Evolutionary conservation across 2,329 filamentous ascomycete genomes (phyloP).

Genomic region (Diaporthe velutina): DNA sequence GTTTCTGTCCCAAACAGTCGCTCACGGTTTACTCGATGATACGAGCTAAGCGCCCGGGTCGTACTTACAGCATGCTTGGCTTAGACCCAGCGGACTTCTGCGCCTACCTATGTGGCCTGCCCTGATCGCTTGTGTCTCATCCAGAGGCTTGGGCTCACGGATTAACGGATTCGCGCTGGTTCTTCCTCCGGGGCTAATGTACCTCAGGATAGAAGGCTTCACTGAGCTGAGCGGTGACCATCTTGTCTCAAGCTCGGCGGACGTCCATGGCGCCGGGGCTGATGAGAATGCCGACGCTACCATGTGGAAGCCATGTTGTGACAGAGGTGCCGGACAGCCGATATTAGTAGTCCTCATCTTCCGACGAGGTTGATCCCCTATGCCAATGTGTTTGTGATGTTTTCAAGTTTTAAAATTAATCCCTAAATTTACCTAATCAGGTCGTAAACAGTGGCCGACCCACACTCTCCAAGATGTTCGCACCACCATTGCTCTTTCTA

Average conservation of each 20-base stretch:
- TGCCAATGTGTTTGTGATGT: neutral
- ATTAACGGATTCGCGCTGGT: neutral
- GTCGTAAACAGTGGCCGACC: neutral
- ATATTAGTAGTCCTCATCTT: constrained; percentile 10
- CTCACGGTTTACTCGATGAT: neutral
- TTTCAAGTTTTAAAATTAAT: neutral
- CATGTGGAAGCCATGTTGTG: neutral
- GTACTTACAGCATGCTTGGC: neutral
- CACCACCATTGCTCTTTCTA: neutral
- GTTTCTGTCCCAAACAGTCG: neutral
- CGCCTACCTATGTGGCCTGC: neutral
- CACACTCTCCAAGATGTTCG: neutral
- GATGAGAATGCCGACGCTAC: neutral
- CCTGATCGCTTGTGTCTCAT: neutral
- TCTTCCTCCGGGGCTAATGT: neutral
- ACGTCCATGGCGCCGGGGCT: constrained; percentile 6
- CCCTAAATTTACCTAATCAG: neutral
- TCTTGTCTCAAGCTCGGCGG: constrained; percentile 12
- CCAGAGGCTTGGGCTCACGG: neutral
- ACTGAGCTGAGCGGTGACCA: neutral
- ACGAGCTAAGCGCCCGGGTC: neutral
- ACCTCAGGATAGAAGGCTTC: neutral
- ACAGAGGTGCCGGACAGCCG: neutral
- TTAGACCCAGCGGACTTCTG: neutral
- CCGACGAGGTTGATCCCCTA: neutral